These are phyloP conservation scores for Globisporangium abappressorium DNA, from an alignment of 352 stramenopile genomes.

Conservation along the genomic window DNA sequence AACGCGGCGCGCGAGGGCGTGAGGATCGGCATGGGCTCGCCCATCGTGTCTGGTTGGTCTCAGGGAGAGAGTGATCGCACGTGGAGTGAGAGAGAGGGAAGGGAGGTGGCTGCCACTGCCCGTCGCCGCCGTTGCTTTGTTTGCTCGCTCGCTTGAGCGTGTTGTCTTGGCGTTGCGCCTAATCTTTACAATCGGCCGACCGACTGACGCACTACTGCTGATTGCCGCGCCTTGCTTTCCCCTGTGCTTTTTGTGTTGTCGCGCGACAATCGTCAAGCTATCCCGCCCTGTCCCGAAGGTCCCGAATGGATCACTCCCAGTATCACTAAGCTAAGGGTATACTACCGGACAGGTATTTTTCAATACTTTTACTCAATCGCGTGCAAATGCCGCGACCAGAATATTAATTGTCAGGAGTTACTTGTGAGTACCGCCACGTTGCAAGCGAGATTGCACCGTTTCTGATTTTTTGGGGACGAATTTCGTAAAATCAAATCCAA, in stretches of 20 bases:
- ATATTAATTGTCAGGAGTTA: not conserved
- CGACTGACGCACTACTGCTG: constrained; percentile 5
- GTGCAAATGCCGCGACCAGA: not conserved
- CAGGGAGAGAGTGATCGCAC: not conserved
- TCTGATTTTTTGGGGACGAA: not conserved
- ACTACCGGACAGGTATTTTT: not conserved
- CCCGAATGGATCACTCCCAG: not conserved
- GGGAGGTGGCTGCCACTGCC: not conserved
- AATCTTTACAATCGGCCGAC: constrained; percentile 4
- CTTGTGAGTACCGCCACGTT: not conserved
- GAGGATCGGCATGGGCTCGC: constrained; percentile 30
- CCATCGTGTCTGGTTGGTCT: constrained; percentile 14
- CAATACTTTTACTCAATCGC: not conserved
- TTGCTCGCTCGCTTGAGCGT: not conserved
- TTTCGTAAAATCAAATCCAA: not conserved
- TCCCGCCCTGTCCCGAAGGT: not conserved
- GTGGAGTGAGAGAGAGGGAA: not conserved
- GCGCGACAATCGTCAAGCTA: not conserved
- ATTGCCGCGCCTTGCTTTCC: constrained; percentile 8
- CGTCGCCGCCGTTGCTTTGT: not conserved
- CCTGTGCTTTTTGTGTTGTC: constrained; percentile 2
- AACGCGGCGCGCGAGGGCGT: constrained; percentile 69
- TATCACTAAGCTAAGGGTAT: not conserved
- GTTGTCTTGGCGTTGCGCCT: not conserved
- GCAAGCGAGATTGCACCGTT: not conserved